Evolutionary conservation across 768 basidiomycete genomes (phyloP).

Genomic region (Boletus insuetus): DNA sequence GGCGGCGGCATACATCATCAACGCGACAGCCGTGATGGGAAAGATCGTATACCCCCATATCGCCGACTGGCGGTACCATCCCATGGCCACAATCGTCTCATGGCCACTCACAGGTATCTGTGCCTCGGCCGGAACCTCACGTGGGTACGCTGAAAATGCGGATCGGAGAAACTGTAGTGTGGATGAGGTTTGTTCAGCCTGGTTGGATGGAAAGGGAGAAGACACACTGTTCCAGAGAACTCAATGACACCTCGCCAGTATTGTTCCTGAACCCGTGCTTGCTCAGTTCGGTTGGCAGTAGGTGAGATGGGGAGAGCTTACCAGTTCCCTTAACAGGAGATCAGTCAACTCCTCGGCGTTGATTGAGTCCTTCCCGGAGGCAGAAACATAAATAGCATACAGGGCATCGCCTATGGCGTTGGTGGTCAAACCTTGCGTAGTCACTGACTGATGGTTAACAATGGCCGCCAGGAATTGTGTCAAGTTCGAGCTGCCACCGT

Average conservation of each 20-base stretch:
- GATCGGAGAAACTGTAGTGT: conserved; percentile 3
- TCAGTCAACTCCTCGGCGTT: not conserved
- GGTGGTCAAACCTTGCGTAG: conserved; percentile 10
- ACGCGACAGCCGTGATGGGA: conserved; percentile 1
- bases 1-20: conserved; percentile 4
- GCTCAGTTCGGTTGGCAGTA: too few relatives aligned
- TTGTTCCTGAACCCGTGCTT: not conserved
- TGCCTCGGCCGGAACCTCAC: not conserved
- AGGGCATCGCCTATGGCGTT: conserved; percentile 21
- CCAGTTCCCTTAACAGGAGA: conserved; percentile 1
- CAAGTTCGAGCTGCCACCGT: conserved; percentile 2
- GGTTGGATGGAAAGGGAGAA: not conserved
- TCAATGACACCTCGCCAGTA: conserved; percentile 20
- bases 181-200: not conserved
- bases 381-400: conserved; percentile 7
- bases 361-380: not conserved
- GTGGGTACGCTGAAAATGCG: conserved; percentile 2
- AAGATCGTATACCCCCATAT: conserved; percentile 1
- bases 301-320: not conserved
- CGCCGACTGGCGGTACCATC: not conserved
- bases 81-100: not conserved
- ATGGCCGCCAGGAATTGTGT: conserved; percentile 12
- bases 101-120: not conserved
- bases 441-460: conserved; percentile 2
- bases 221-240: conserved; percentile 14